Conservation (phyloP, 768 basidiomycete genomes). For the Pleurotus giganteus region DNA sequence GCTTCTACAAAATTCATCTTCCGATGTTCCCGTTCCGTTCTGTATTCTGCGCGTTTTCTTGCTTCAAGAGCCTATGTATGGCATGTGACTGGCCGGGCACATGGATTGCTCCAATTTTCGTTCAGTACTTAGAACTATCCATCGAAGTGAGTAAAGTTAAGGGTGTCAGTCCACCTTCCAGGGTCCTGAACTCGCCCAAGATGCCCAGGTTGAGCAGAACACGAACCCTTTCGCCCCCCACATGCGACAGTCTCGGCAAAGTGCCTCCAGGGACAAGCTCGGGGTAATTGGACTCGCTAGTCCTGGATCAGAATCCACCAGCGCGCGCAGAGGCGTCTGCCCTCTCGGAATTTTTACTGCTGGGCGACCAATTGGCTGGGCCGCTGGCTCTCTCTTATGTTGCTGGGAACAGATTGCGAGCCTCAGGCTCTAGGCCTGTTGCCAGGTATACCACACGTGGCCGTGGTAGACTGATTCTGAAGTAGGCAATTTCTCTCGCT, state of each 20-base stretch:
- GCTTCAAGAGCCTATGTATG: no score
- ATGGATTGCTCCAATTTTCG: background rate
- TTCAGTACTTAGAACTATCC: background rate
- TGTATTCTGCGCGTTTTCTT: background rate
- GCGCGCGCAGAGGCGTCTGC: background rate
- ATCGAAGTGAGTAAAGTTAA: background rate
- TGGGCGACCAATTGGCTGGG: background rate
- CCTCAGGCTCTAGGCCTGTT: background rate
- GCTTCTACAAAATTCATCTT: background rate
- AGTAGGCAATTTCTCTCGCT: constrained; percentile 1
- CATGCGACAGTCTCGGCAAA: background rate
- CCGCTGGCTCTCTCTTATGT: background rate
- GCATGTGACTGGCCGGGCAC: background rate
- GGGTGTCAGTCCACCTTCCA: background rate
- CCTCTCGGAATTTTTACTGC: background rate
- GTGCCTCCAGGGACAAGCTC: background rate
- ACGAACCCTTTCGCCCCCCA: background rate
- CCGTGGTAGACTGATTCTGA: background rate
- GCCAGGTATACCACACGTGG: constrained; percentile 9
- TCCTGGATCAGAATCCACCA: background rate
- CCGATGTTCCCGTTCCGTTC: background rate
- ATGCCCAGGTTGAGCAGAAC: background rate
- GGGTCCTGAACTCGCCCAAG: background rate
- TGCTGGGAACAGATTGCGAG: background rate
- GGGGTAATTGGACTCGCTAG: background rate